These are phyloP conservation scores for Salix koriyanagi DNA, from an alignment of 345 rosid genomes.

Conservation along the genomic window DNA sequence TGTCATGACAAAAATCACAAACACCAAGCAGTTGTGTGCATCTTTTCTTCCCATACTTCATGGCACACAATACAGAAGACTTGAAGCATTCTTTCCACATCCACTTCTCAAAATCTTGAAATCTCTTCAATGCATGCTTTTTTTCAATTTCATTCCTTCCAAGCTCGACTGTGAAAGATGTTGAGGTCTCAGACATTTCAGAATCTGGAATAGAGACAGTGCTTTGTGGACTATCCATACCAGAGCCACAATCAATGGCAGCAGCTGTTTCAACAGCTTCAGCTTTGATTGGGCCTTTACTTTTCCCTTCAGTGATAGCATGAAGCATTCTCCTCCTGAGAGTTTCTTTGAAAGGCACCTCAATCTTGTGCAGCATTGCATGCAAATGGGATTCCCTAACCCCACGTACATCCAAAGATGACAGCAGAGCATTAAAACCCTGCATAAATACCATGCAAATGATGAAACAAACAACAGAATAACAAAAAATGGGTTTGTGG, in stretches of 20 bases:
- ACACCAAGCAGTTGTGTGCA: slow-evolving; percentile 39
- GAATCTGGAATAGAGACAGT: slow-evolving; percentile 34
- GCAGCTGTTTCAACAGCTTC: slow-evolving; percentile 26
- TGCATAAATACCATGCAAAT: slow-evolving; percentile 26
- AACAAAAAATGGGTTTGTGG: not conserved
- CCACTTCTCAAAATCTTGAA: slow-evolving; percentile 75
- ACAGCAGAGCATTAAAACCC: slow-evolving; percentile 62
- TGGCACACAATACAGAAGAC: slow-evolving; percentile 39
- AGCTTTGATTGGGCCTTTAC: slow-evolving; percentile 19
- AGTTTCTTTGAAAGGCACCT: slow-evolving; percentile 63
- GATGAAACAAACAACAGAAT: not conserved
- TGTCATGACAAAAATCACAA: slow-evolving; percentile 54
- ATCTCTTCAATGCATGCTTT: slow-evolving; percentile 49
- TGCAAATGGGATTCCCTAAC: slow-evolving; percentile 70
- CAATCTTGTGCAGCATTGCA: slow-evolving; percentile 63
- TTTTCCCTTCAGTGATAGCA: slow-evolving; percentile 1
- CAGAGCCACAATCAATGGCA: slow-evolving; percentile 13
- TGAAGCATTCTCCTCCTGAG: slow-evolving; percentile 34
- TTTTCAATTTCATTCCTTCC: slow-evolving; percentile 47
- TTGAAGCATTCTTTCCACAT: slow-evolving; percentile 57
- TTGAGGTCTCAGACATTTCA: slow-evolving; percentile 49
- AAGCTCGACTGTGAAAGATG: slow-evolving; percentile 54
- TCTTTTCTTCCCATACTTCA: slow-evolving; percentile 56
- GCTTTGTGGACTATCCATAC: slow-evolving; percentile 37
- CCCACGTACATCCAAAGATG: slow-evolving; percentile 77